Evolutionary conservation across 2,329 filamentous ascomycete species (phyloP), one percentile per base, ranked within the genome.

Genomic region (Tolypocladium ophioglossoides): DNA sequence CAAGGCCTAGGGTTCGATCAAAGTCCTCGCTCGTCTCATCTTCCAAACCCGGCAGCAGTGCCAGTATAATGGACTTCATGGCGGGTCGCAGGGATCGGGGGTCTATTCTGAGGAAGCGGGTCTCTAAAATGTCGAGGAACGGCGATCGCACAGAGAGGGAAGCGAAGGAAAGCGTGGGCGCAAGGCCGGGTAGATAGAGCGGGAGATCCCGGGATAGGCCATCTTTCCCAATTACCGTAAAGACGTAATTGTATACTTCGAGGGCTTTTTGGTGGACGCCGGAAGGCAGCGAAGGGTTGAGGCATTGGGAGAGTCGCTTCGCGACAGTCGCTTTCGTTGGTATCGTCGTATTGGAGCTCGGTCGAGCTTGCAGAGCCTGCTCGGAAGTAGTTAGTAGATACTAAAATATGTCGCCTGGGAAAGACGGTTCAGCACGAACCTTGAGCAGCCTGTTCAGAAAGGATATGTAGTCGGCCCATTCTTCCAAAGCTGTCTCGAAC

Each of bases 381-480:
- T 20, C 14, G 10, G 30, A 38, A 30, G 34, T 6, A 27, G 49
- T 59, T 16, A 59, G 56, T 48, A n/a, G 50, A 14, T 14, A 11
- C 18, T 4, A 4, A 30, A 32, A n/a, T 18, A 48, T 12, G 4
- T 32, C 4, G 32, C 20, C 22, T 3, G 14, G 20, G 20, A 5
- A 37, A 2, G 16, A 1, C 3, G 20, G 35, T 2, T 16, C 12
- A 14, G 20, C 39, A 51, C 69, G 62, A 68, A 91, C 89, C 83
- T 96, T 97, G 58, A 96, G 77, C 50, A 99, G 78, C 58, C 90
- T 84, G 67, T 89, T 95, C 54, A 99, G 75, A 68, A 97, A 99
- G 20, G 92, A 96, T 65, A 99, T 99, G 68, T 99, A 99, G 73
- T 99, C 94, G 50, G 95, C 94, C 94, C 94, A 99, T 83, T 99